phyloP scores from a whole-genome alignment of 2,329 filamentous ascomycete genomes.

The Dothideomycetidae sp. region DNA sequence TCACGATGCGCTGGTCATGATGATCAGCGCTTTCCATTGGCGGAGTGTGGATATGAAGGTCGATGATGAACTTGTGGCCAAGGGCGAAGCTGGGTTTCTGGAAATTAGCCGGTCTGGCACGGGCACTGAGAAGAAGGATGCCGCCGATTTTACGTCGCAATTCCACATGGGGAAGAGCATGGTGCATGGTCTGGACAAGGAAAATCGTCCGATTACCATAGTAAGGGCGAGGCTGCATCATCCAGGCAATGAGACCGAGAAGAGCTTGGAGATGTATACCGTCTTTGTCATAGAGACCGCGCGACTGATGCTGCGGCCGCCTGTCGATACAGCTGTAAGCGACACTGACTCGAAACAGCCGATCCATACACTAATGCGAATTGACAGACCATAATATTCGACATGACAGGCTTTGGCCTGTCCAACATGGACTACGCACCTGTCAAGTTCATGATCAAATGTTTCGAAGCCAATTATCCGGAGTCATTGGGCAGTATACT shows the following conservation, averaged over 20 bases:
- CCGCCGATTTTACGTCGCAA: conserved; percentile 67
- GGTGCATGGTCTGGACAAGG: conserved; percentile 72
- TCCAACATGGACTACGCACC: conserved; percentile 86
- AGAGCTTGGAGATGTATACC: conserved; percentile 74
- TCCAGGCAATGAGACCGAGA: conserved; percentile 66
- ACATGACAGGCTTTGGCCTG: conserved; percentile 34
- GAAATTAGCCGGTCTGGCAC: conserved; percentile 46
- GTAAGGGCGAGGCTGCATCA: conserved; percentile 72
- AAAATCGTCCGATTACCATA: conserved; percentile 72
- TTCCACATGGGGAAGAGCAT: conserved; percentile 86
- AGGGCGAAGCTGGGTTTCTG: conserved; percentile 57
- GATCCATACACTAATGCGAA: not conserved
- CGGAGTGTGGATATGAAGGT: conserved; percentile 69
- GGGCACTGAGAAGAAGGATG: conserved; percentile 49
- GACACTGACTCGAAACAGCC: not conserved
- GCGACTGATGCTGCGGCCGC: conserved; percentile 63
- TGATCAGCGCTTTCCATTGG: conserved; percentile 91
- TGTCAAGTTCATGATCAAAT: conserved; percentile 99
- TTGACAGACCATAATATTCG: conserved; percentile 71
- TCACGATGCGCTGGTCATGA: conserved; percentile 82
- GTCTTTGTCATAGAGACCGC: conserved; percentile 91
- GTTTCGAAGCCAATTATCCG: conserved; percentile 96
- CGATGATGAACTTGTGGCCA: conserved; percentile 71
- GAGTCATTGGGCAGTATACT: conserved; percentile 81
- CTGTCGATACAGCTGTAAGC: conserved; percentile 83